phyloP scores from a whole-genome alignment of 352 stramenopile genomes.

The Pythium folliculosum region DNA sequence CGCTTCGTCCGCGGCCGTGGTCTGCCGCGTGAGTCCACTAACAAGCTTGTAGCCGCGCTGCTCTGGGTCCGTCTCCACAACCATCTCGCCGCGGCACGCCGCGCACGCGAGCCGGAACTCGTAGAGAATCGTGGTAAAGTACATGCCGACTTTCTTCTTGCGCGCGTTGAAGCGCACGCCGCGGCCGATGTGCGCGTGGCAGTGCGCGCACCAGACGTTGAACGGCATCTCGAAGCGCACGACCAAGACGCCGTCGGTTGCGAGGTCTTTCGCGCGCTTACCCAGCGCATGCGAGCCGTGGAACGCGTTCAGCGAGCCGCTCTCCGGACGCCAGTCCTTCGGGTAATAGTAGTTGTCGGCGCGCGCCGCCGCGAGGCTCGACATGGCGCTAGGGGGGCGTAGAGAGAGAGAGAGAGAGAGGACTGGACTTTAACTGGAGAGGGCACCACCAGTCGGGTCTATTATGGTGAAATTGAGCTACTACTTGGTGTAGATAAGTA shows the following conservation, averaged over 20 bases:
- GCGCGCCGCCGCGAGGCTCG: constrained; percentile 94
- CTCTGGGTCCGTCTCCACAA: constrained; percentile 96
- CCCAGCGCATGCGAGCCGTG: constrained; percentile 74
- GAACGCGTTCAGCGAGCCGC: constrained; percentile 87
- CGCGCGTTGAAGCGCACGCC: constrained; percentile 96
- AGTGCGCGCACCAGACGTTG: constrained; percentile 92
- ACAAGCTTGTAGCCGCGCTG: constrained; percentile 87
- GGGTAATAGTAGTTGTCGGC: constrained; percentile 98
- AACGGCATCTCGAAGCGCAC: constrained; percentile 98
- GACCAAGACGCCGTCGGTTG: constrained; percentile 82
- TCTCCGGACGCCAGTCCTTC: constrained; percentile 87
- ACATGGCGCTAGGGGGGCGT: constrained; percentile 81
- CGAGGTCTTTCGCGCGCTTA: constrained; percentile 85
- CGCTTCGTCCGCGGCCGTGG: constrained; percentile 30
- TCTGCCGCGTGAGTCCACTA: constrained; percentile 89
- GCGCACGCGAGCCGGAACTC: constrained; percentile 95
- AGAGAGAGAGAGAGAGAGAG: no score
- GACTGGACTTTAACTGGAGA: no score
- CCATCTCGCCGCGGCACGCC: constrained; percentile 84
- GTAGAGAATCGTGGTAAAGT: constrained; percentile 93
- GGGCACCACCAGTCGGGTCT: no score
- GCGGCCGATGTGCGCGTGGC: constrained; percentile 65
- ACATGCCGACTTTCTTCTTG: constrained; percentile 90
- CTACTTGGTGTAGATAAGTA: no score
- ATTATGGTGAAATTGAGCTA: no score